phyloP scores from a whole-genome alignment of 1,284 basidiomycete species.

The Tilletia setariae region DNA sequence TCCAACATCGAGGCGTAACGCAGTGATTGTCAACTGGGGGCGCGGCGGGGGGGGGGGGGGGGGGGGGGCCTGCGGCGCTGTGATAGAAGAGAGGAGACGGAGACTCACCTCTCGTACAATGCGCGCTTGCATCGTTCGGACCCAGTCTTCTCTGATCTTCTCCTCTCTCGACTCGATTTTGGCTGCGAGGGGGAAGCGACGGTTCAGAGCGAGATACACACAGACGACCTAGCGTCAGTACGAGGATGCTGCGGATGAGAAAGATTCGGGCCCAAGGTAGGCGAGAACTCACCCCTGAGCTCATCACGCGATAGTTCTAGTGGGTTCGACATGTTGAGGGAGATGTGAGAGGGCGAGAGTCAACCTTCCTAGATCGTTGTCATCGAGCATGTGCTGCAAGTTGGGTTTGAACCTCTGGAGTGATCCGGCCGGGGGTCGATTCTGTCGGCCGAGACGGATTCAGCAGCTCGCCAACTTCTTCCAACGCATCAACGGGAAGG shows the following conservation, averaged over 20 bases:
- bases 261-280: not conserved
- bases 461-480: not conserved
- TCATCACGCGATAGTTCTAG: constrained; percentile 3
- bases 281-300: constrained; percentile 3
- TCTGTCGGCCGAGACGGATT: not conserved
- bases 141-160: constrained; percentile 85
- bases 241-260: too few species aligned
- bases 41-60: not conserved
- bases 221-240: not conserved
- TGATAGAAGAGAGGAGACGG: not conserved
- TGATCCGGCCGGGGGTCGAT: not conserved
- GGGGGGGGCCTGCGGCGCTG: too few species aligned
- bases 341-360: not conserved
- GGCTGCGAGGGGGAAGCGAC: constrained; percentile 44
- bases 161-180: constrained; percentile 66
- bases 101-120: constrained; percentile 64
- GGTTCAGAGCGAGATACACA: not conserved
- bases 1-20: not conserved
- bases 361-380: not conserved
- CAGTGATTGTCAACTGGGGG: not conserved
- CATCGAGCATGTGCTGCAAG: not conserved
- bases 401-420: not conserved
- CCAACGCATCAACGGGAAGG: not conserved
- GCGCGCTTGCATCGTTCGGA: constrained; percentile 87
- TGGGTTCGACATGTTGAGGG: not conserved